Percentiles rank a stretch among this genome's conserved stretches.
Conservation (phyloP, 148 eudicot species). For the Pharnaceum exiguum region DNA sequence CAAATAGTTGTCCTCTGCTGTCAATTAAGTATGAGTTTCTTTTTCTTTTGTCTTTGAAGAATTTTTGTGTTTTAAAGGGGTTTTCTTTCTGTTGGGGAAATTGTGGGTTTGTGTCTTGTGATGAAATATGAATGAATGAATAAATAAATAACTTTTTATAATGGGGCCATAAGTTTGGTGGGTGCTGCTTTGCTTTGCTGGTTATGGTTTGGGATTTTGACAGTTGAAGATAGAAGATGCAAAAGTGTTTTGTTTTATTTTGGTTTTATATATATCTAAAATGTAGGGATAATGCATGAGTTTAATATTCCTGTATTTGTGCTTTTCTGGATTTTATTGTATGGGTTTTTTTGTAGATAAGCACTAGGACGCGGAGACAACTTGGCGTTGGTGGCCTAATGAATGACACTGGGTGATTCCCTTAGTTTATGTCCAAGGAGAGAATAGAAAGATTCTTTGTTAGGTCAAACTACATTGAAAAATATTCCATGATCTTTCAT, state of each 20-base stretch:
- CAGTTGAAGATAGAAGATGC: background rate
- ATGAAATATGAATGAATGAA: too few species aligned
- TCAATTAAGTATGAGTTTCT: too few species aligned
- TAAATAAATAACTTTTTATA: too few species aligned
- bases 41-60: conserved; percentile 16
- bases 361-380: conserved; percentile 4
- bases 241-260: too few species aligned
- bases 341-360: conserved; percentile 16
- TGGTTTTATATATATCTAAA: too few species aligned
- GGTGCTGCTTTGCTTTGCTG: conserved; percentile 9
- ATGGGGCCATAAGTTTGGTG: conserved; percentile 16
- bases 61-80: background rate
- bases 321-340: conserved; percentile 19
- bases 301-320: background rate
- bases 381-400: conserved; percentile 16
- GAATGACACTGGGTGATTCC: too few species aligned
- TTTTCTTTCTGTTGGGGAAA: background rate
- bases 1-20: conserved; percentile 25
- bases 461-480: too few species aligned
- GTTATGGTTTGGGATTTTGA: background rate
- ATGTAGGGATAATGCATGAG: background rate
- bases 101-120: too few species aligned
- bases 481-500: background rate
- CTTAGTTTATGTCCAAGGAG: background rate
- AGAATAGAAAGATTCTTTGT: background rate